Conservation (phyloP, 352 stramenopile genomes). For the Hyaloperonospora arabidopsidis region DNA sequence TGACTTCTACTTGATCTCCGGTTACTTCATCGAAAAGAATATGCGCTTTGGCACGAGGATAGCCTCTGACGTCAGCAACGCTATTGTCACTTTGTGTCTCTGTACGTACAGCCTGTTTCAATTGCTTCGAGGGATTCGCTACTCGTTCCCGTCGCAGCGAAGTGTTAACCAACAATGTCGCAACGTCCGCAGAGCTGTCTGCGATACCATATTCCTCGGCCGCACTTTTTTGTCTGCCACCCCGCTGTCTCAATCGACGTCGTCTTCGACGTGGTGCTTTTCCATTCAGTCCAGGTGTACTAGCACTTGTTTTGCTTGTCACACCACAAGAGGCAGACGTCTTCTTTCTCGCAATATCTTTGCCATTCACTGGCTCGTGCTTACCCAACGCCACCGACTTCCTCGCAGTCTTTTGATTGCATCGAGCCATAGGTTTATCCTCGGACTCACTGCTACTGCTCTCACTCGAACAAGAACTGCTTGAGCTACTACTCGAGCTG, state of each 20-base stretch:
- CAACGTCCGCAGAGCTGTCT: neutral
- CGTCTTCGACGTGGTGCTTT: conserved; percentile 22
- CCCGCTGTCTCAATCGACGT: conserved; percentile 23
- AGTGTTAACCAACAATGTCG: neutral
- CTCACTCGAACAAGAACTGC: conserved; percentile 6
- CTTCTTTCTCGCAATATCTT: conserved; percentile 1
- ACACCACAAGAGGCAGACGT: conserved; percentile 1
- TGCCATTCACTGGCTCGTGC: neutral
- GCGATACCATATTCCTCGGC: conserved; percentile 4
- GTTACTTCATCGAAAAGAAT: conserved; percentile 36
- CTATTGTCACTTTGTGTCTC: neutral
- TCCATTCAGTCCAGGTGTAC: neutral
- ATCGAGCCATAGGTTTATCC: neutral
- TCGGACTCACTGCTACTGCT: conserved; percentile 18
- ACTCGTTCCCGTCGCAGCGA: neutral
- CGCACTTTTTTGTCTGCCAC: conserved; percentile 11
- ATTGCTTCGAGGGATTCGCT: neutral
- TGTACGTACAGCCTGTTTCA: conserved; percentile 1
- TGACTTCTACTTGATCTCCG: conserved; percentile 16
- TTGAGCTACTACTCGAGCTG: neutral
- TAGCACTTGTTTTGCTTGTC: conserved; percentile 11
- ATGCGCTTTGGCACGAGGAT: conserved; percentile 25
- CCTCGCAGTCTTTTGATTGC: conserved; percentile 16
- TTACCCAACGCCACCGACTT: neutral
- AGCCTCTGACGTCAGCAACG: conserved; percentile 8